Percentiles rank a stretch among this genome's conserved stretches.
These are phyloP conservation scores for Akebia trifoliata DNA, from an alignment of 164 flowering plant species.

Conservation along the genomic window DNA sequence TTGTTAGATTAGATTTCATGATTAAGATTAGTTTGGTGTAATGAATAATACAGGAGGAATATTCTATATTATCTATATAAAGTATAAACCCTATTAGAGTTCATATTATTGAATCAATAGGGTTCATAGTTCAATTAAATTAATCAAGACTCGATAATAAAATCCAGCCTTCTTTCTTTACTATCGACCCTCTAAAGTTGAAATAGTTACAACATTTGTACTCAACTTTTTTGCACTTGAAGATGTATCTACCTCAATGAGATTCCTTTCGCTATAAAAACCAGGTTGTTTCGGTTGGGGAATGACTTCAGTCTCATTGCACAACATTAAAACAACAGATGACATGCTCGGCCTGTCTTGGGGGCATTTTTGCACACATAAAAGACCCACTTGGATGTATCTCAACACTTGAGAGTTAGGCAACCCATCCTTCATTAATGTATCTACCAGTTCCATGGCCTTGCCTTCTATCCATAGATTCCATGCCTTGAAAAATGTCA, in stretches of 20 bases:
- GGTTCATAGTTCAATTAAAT: no score
- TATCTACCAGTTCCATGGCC: neutral
- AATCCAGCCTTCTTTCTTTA: no score
- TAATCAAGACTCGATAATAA: no score
- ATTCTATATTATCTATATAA: no score
- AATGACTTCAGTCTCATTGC: neutral
- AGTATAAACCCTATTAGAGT: no score
- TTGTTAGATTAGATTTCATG: no score
- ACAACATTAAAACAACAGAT: conserved; percentile 2
- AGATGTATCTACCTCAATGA: neutral
- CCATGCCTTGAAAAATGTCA: conserved; percentile 2
- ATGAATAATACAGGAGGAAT: no score
- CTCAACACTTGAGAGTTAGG: neutral
- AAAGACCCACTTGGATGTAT: conserved; percentile 5
- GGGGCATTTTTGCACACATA: conserved; percentile 7
- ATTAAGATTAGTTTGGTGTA: no score
- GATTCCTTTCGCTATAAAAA: conserved; percentile 2
- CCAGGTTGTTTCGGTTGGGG: conserved; percentile 6
- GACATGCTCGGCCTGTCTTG: conserved; percentile 6
- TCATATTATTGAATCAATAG: no score
- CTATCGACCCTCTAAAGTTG: neutral
- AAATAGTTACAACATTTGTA: neutral
- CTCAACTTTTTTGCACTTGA: neutral
- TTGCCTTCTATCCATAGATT: conserved; percentile 6
- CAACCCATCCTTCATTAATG: neutral